These are phyloP conservation scores for Hypholoma fasciculare DNA, from an alignment of 768 basidiomycete species.

Conservation along the genomic window DNA sequence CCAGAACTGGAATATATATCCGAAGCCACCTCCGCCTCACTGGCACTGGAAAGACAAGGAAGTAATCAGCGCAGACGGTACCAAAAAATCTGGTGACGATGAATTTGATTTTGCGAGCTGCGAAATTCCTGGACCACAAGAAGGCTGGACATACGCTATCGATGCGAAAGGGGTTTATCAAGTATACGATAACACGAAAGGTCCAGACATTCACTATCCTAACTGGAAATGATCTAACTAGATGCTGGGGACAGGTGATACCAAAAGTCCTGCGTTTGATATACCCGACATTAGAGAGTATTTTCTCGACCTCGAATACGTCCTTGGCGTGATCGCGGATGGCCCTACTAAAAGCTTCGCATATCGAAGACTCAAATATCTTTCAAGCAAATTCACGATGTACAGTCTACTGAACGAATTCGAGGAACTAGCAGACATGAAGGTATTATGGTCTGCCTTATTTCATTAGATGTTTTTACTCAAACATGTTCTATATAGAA, in stretches of 20 bases:
- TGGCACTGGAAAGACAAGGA: constrained; percentile 83
- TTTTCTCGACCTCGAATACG: constrained; percentile 92
- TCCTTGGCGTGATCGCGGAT: constrained; percentile 88
- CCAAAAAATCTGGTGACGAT: constrained; percentile 27
- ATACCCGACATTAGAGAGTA: constrained; percentile 91
- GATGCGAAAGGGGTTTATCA: constrained; percentile 93
- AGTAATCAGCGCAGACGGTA: constrained; percentile 42
- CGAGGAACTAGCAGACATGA: constrained; percentile 95
- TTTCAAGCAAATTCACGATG: constrained; percentile 93
- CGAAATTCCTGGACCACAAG: constrained; percentile 65
- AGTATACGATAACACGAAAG: constrained; percentile 57
- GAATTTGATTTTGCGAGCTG: constrained; percentile 74
- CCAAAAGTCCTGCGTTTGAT: constrained; percentile 64
- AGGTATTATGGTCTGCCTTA: constrained; percentile 47
- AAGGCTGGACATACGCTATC: constrained; percentile 62
- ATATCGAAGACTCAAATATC: constrained; percentile 86
- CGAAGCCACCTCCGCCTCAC: constrained; percentile 89
- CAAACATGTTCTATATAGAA: constrained; percentile 36
- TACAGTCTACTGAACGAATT: constrained; percentile 90
- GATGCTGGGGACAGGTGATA: constrained; percentile 10
- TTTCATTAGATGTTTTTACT: too few relatives aligned
- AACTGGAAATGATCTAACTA: background rate
- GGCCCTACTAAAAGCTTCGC: constrained; percentile 97
- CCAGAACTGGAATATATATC: constrained; percentile 86
- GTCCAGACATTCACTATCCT: constrained; percentile 17